These are phyloP conservation scores for Rutstroemia sydowiana DNA, from an alignment of 2,329 filamentous ascomycete genomes.

Conservation along the genomic window DNA sequence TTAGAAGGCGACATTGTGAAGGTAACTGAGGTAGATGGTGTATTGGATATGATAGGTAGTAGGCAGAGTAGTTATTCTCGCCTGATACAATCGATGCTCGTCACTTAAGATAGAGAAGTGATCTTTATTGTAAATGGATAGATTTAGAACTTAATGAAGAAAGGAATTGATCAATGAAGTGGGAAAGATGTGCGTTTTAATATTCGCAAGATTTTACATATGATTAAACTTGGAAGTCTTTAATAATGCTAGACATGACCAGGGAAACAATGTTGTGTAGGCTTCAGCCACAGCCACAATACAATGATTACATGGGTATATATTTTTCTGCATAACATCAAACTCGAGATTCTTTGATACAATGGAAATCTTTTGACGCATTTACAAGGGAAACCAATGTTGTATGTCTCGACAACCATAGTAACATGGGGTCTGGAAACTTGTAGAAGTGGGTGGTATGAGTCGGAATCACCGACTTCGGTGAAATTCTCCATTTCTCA, in stretches of 20 bases:
- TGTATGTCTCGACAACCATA: too few species aligned
- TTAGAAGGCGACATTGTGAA: constrained; percentile 2
- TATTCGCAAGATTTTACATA: not conserved
- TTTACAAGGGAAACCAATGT: too few species aligned
- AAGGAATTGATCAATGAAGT: constrained; percentile 1
- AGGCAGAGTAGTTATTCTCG: not conserved
- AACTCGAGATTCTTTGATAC: too few species aligned
- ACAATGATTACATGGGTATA: too few species aligned
- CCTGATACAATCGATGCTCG: not conserved
- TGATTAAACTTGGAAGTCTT: not conserved
- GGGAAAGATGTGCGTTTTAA: constrained; percentile 4
- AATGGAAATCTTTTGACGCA: too few species aligned
- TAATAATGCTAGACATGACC: too few species aligned
- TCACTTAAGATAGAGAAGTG: not conserved
- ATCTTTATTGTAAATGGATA: not conserved
- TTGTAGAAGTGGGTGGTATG: too few species aligned
- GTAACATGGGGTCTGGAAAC: too few species aligned
- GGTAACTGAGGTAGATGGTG: not conserved
- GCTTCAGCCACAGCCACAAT: not conserved
- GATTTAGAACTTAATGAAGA: not conserved
- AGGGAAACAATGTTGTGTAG: not conserved
- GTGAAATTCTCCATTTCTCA: too few species aligned
- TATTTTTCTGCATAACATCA: too few species aligned
- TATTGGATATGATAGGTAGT: not conserved
- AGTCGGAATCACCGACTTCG: too few species aligned